Evolutionary conservation across 345 rosid genomes (phyloP).

Genomic region (Eucalyptus tenuipes): DNA sequence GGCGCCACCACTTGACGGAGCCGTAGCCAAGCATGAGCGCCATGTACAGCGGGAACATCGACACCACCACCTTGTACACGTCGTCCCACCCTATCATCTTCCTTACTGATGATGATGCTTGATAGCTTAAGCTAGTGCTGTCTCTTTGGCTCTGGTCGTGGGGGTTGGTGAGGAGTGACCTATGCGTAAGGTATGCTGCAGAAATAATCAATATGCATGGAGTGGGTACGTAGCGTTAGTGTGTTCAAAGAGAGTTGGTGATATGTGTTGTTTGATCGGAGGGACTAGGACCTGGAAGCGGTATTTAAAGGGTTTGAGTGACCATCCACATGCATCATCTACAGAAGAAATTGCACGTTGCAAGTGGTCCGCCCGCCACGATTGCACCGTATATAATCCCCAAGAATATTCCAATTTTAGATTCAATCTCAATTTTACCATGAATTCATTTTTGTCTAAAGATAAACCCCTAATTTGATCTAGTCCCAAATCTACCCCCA

Average conservation of each 20-base stretch:
- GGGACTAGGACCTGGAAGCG: not conserved
- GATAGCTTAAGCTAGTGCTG: not conserved
- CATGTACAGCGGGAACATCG: conserved; percentile 79
- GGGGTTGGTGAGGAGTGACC: not conserved
- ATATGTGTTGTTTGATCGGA: not conserved
- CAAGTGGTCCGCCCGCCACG: not conserved
- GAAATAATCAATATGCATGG: not conserved
- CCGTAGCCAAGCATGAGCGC: conserved; percentile 81
- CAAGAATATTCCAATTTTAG: not conserved
- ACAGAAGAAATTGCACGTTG: not conserved
- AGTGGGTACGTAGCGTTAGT: not conserved
- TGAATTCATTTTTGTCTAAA: not conserved
- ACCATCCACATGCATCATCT: not conserved
- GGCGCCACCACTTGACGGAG: conserved; percentile 85
- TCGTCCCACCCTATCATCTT: conserved; percentile 64
- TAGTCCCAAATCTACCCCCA: not conserved
- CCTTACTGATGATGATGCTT: not conserved
- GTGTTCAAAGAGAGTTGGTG: not conserved
- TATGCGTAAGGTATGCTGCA: not conserved
- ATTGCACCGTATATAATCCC: not conserved
- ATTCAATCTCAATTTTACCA: not conserved
- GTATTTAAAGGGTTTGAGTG: not conserved
- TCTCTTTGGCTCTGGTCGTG: not conserved
- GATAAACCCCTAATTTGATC: not conserved
- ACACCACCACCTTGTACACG: conserved; percentile 64